Evolutionary conservation across 208 protist species (phyloP), one percentile per base, ranked within the genome.

Genomic region (Borovskyia barvae): DNA sequence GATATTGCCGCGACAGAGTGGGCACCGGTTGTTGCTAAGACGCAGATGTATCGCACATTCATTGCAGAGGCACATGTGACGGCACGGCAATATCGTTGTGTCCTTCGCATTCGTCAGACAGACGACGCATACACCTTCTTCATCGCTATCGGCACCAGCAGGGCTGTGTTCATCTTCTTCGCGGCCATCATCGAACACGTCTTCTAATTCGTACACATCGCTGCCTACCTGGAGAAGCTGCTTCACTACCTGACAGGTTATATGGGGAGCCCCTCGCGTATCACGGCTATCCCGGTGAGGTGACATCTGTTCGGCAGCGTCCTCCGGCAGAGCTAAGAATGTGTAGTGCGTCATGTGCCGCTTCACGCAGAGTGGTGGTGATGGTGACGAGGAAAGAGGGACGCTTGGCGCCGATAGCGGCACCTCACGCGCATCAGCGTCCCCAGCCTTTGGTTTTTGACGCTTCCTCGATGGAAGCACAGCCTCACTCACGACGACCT

Each of bases 1-100:
- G 59, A 97, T 95, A 7, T 64, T 60, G 11, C 43, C 28, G 20
- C 94, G 75, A 71, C 94, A 97, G 15, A 97, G 80, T 11, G 94
- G 94, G 75, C 94, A 97, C 35, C 90, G 85, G 61, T 94, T 97
- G 50, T 70, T 87, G 12, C 67, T 64, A 17, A 93, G 56, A 12
- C 78, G 68, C 49, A 97, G 70, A 37, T 89, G 72, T 22, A 64
- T 64, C 2, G 88, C 90, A 57, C 94, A 98, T 26, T 87, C 85
- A 48, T 76, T 50, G 73, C 94, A 98, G 3, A 96, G 57, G 40
- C 92, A 97, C 85, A 97, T 83, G 55, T 97, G 93, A 0, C 94
- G 77, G 65, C 94, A 98, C 7, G 94, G 94, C 25, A 97, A 67
- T n/a, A 97, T 70, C 8, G 78, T 87, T 7, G 91, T 97, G 63